phyloP scores from a whole-genome alignment of 305 asterid genomes.

The Andrographis paniculata region DNA sequence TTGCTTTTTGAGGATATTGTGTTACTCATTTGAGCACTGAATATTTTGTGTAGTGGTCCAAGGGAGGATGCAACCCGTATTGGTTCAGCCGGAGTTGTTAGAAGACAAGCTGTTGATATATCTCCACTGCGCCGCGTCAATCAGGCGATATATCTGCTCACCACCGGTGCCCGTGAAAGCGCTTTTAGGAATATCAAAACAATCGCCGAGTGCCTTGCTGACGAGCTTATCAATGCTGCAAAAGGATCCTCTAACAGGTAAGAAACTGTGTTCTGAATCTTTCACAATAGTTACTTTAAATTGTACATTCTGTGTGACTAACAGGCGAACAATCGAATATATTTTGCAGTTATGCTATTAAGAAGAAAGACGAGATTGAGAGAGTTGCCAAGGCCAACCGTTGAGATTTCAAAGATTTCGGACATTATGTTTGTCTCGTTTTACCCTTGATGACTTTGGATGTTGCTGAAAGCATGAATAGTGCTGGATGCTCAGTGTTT shows the following conservation, averaged over 20 bases:
- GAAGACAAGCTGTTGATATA: constrained; percentile 84
- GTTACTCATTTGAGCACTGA: neutral
- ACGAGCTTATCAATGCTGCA: constrained; percentile 84
- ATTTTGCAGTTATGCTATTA: constrained; percentile 64
- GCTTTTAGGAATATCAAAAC: constrained; percentile 83
- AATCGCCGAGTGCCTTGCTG: constrained; percentile 83
- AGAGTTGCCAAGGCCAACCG: constrained; percentile 92
- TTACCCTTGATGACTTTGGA: too few species aligned
- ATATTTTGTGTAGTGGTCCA: constrained; percentile 47
- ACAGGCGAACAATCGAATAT: too few species aligned
- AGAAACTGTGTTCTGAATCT: neutral
- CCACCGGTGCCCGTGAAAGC: constrained; percentile 88
- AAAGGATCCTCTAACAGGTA: constrained; percentile 84
- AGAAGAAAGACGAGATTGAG: constrained; percentile 87
- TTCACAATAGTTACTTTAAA: too few species aligned
- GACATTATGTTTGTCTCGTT: neutral
- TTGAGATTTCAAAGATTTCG: constrained; percentile 27
- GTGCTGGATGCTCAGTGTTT: too few species aligned
- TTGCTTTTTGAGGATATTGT: too few species aligned
- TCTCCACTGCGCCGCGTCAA: constrained; percentile 85
- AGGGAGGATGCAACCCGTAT: constrained; percentile 85
- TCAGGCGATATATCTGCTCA: constrained; percentile 73
- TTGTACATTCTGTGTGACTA: neutral
- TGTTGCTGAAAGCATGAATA: too few species aligned
- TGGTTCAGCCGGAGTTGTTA: constrained; percentile 85